Conservation (phyloP, 345 rosid species). For the Linum lewisii region DNA sequence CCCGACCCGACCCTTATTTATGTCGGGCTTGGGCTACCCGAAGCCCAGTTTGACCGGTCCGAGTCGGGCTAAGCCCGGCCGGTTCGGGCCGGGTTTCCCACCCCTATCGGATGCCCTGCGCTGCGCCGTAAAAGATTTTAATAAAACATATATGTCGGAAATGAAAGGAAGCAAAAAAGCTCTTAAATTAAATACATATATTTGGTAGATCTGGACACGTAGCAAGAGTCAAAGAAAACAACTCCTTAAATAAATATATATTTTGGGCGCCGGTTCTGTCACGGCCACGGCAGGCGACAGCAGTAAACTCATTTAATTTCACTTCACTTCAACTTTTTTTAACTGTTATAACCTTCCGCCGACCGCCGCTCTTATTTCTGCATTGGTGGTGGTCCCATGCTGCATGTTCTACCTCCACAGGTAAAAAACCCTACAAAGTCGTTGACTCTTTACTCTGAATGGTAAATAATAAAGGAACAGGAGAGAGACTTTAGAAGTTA, state of each 20-base stretch:
- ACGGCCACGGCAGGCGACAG: conserved; percentile 44
- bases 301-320: no score
- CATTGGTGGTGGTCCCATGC: conserved; percentile 12
- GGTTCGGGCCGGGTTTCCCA: no score
- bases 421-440: not conserved
- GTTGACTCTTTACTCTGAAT: not conserved
- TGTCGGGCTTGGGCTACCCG: no score
- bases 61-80: no score
- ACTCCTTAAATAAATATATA: conserved; percentile 19
- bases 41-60: no score
- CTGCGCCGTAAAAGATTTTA: not conserved
- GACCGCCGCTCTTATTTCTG: not conserved
- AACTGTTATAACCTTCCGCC: not conserved
- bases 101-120: no score
- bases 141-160: not conserved
- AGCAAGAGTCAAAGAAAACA: conserved; percentile 34
- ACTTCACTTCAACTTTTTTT: not conserved
- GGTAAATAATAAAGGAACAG: no score
- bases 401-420: not conserved
- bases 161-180: no score
- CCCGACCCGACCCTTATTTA: no score
- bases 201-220: conserved; percentile 21
- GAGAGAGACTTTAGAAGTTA: no score
- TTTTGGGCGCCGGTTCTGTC: conserved; percentile 38
- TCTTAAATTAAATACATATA: no score